Percentiles rank a stretch among this genome's conserved stretches.
Evolutionary conservation across 345 rosid genomes (phyloP).

Genomic region (Melastoma malabathricum): DNA sequence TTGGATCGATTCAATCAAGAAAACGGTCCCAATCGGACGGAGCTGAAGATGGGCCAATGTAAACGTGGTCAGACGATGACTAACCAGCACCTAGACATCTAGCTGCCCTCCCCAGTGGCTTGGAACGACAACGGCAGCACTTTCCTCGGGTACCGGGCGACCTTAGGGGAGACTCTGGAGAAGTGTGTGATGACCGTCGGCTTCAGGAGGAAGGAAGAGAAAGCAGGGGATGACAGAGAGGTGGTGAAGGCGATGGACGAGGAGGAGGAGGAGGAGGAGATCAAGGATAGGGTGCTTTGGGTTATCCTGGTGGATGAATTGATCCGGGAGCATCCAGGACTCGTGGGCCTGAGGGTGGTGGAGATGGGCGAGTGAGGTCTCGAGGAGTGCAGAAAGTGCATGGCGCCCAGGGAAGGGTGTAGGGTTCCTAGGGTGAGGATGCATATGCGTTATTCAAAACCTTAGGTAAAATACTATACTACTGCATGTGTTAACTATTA

Average conservation of each 20-base stretch:
- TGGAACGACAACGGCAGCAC: conserved; percentile 15
- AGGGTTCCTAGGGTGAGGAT: conserved; percentile 30
- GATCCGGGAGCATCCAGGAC: conserved; percentile 17
- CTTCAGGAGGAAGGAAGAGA: conserved; percentile 2
- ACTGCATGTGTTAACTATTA: no score
- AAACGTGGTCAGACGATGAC: no score
- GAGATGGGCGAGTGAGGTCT: conserved; percentile 27
- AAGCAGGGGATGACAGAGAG: conserved; percentile 19
- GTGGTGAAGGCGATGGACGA: conserved; percentile 16
- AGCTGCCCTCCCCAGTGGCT: conserved; percentile 26
- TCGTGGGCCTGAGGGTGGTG: conserved; percentile 20
- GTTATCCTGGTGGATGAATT: conserved; percentile 34
- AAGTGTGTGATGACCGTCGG: conserved; percentile 30
- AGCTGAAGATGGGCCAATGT: no score
- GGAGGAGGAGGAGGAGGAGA: conserved; percentile 13
- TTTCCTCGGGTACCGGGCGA: conserved; percentile 22
- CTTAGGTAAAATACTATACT: no score
- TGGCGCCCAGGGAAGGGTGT: conserved; percentile 12
- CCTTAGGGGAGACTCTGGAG: conserved; percentile 21
- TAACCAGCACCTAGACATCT: conserved; percentile 23
- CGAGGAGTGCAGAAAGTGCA: conserved; percentile 18
- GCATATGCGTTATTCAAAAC: no score
- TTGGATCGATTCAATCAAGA: no score
- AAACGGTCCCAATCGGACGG: no score
- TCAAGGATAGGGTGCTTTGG: conserved; percentile 42